Evolutionary conservation across 768 basidiomycete genomes (phyloP).

Genomic region (Lactarius indigo): DNA sequence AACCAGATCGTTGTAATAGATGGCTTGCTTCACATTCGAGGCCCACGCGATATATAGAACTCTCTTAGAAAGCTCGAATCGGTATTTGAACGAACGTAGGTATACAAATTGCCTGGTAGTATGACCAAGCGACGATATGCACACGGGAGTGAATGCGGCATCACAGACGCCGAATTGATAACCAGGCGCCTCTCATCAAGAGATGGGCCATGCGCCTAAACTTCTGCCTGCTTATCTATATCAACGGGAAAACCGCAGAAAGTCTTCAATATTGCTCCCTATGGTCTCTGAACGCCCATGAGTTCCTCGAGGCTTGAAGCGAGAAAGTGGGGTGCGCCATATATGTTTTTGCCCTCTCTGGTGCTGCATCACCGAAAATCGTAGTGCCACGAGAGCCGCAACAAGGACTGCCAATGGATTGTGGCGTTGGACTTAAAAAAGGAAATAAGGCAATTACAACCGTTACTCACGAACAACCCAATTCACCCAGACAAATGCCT

Average conservation of each 20-base stretch:
- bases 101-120: too few species aligned
- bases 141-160: too few species aligned
- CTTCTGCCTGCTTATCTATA: neutral
- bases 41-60: too few species aligned
- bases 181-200: neutral
- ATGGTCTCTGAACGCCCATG: neutral
- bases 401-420: constrained; percentile 38
- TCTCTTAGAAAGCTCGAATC: too few species aligned
- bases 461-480: constrained; percentile 47
- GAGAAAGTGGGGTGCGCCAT: constrained; percentile 48
- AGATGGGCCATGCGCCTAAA: neutral
- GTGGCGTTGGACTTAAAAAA: neutral
- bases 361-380: constrained; percentile 44
- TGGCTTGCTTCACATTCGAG: too few species aligned
- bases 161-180: neutral
- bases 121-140: too few species aligned
- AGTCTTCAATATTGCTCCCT: neutral
- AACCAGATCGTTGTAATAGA: too few species aligned
- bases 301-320: constrained; percentile 39
- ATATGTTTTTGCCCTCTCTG: constrained; percentile 47
- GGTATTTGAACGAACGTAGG: too few species aligned
- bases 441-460: neutral
- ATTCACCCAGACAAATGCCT: constrained; percentile 56
- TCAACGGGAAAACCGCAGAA: constrained; percentile 10
- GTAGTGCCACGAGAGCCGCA: constrained; percentile 40